A percentile compares a stretch with the other conserved stretches of the same genome.
phyloP scores from a whole-genome alignment of 805 yeast genomes.

The Nadsonia fulvescens region DNA sequence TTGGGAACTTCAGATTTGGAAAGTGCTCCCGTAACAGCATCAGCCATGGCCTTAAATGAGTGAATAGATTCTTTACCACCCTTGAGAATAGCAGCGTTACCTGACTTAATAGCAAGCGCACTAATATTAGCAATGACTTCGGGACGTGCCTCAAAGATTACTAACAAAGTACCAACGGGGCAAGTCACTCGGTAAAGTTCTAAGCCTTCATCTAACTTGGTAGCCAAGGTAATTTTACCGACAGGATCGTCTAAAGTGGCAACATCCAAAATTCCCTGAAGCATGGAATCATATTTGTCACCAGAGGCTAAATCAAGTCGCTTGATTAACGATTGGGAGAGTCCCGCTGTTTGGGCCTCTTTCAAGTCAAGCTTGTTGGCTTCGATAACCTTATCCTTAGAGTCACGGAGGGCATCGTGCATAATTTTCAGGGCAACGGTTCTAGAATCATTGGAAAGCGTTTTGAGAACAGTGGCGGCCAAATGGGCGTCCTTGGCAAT shows the following conservation, averaged over 20 bases:
- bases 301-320: constrained; percentile 66
- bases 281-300: constrained; percentile 84
- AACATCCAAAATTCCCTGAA: constrained; percentile 86
- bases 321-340: constrained; percentile 58
- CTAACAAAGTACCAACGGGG: constrained; percentile 85
- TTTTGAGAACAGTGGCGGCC: constrained; percentile 74
- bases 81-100: constrained; percentile 89
- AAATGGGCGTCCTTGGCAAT: constrained; percentile 66
- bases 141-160: constrained; percentile 92
- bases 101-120: constrained; percentile 88
- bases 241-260: constrained; percentile 81
- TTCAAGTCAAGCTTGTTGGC: constrained; percentile 68
- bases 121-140: constrained; percentile 97
- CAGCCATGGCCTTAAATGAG: constrained; percentile 71
- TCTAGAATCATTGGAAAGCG: constrained; percentile 55
- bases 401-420: constrained; percentile 43
- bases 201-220: constrained; percentile 77
- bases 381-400: constrained; percentile 42
- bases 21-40: constrained; percentile 44
- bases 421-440: constrained; percentile 55
- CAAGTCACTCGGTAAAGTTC: constrained; percentile 69
- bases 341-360: constrained; percentile 39
- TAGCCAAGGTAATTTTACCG: constrained; percentile 71
- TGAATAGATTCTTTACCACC: constrained; percentile 90
- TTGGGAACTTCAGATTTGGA: constrained; percentile 55